Evolutionary conservation across 2,329 filamentous ascomycete genomes (phyloP).

Genomic region (Botryosphaeria dothidea): DNA sequence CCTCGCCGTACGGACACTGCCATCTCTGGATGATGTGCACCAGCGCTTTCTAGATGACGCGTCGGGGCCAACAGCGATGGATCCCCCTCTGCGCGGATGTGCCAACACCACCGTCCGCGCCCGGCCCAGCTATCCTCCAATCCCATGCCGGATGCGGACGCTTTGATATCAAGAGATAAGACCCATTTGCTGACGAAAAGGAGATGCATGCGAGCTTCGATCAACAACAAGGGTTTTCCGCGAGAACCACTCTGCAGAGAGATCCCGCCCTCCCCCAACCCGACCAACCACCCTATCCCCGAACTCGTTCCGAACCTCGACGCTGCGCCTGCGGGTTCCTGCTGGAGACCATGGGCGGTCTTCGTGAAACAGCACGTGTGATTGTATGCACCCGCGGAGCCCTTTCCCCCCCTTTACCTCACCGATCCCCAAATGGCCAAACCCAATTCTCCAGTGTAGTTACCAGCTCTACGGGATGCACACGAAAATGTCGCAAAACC

Average conservation of each 20-base stretch:
- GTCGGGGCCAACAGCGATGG: background rate
- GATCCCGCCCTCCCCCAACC: background rate
- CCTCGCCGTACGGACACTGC: too few relatives aligned
- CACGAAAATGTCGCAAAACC: constrained; percentile 10
- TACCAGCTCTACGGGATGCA: background rate
- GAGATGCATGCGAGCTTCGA: background rate
- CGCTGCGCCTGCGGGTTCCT: background rate
- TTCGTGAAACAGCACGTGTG: constrained; percentile 1
- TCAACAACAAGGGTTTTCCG: background rate
- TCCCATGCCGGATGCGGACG: background rate
- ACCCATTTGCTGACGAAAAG: background rate
- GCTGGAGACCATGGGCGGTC: background rate
- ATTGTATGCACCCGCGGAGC: constrained; percentile 4
- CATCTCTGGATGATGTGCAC: too few relatives aligned
- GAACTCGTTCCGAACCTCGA: constrained; percentile 1
- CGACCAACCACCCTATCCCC: constrained; percentile 9
- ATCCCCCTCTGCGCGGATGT: background rate
- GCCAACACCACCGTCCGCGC: background rate
- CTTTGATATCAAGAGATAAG: background rate
- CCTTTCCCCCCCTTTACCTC: background rate
- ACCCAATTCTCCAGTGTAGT: background rate
- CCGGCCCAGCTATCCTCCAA: background rate
- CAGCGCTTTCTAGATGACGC: too few relatives aligned
- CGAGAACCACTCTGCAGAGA: background rate
- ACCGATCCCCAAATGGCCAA: background rate